A percentile compares a stretch with the other conserved stretches of the same genome.
These are phyloP conservation scores for Colletotrichum spaethianum DNA, from an alignment of 2,329 filamentous ascomycete genomes.

Conservation along the genomic window DNA sequence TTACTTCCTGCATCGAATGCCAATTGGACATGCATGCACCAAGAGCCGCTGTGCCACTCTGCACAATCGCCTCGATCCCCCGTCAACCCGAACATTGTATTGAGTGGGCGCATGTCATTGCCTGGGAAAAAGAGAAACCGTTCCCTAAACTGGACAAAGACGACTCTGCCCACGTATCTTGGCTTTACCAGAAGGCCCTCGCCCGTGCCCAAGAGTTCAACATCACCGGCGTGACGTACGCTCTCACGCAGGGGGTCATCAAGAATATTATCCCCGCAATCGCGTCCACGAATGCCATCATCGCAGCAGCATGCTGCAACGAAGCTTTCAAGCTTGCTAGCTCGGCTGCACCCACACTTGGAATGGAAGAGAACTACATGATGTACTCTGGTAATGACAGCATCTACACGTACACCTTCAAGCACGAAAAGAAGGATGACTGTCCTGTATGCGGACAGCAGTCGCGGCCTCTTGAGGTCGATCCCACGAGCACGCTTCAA, in stretches of 20 bases:
- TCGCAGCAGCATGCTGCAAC: conserved; percentile 95
- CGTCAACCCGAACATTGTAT: conserved; percentile 98
- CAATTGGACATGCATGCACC: conserved; percentile 99
- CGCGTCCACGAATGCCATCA: conserved; percentile 96
- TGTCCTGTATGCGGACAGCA: conserved; percentile 94
- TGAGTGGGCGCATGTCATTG: conserved; percentile 98
- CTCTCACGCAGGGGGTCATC: conserved; percentile 95
- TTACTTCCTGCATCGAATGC: conserved; percentile 98
- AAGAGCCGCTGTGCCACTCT: conserved; percentile 95
- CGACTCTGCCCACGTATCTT: conserved; percentile 96
- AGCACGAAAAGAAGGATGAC: conserved; percentile 93
- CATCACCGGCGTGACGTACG: conserved; percentile 93
- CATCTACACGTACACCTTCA: conserved; percentile 98
- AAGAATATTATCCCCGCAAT: conserved; percentile 99
- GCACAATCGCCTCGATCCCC: conserved; percentile 95
- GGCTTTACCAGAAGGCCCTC: conserved; percentile 91
- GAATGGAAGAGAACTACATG: conserved; percentile 92
- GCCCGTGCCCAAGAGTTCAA: conserved; percentile 88
- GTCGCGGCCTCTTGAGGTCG: conserved; percentile 80
- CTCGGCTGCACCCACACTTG: conserved; percentile 83
- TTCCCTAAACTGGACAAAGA: conserved; percentile 93
- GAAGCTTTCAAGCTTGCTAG: conserved; percentile 97
- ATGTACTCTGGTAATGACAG: conserved; percentile 98
- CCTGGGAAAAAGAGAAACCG: conserved; percentile 90
- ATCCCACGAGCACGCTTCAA: conserved; percentile 80